These are phyloP conservation scores for Silene noctiflora DNA, from an alignment of 179 eudicot species.

Conservation along the genomic window DNA sequence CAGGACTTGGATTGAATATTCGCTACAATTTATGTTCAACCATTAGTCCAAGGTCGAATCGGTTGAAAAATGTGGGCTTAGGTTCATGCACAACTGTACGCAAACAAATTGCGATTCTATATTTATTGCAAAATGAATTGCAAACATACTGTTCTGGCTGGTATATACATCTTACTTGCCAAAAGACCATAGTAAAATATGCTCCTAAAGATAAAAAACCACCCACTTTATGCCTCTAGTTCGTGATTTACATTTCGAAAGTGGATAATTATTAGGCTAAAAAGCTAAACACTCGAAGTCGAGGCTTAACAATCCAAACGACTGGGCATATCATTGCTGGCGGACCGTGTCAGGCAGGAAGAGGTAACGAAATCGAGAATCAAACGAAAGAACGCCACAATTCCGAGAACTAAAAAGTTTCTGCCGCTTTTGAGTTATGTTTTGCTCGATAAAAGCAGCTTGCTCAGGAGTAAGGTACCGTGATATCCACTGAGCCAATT, in stretches of 20 bases:
- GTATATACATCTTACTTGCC: slow-evolving; percentile 33
- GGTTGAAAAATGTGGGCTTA: background rate
- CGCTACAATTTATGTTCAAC: too few species aligned
- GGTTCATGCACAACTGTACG: background rate
- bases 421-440: slow-evolving; percentile 38
- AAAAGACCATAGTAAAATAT: slow-evolving; percentile 2
- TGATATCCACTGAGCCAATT: slow-evolving; percentile 37
- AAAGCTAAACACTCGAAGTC: slow-evolving; percentile 1
- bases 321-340: slow-evolving; percentile 9
- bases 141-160: slow-evolving; percentile 25
- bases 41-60: background rate
- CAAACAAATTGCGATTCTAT: background rate
- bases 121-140: slow-evolving; percentile 19
- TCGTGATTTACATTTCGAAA: slow-evolving; percentile 24
- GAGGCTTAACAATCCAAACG: background rate
- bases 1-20: background rate
- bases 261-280: slow-evolving; percentile 14
- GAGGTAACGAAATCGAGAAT: slow-evolving; percentile 38
- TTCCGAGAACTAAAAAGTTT: slow-evolving; percentile 32
- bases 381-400: slow-evolving; percentile 34
- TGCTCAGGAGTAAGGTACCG: slow-evolving; percentile 39
- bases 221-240: slow-evolving; percentile 25
- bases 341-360: slow-evolving; percentile 31
- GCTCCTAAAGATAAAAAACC: slow-evolving; percentile 20
- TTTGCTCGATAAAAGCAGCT: slow-evolving; percentile 35